Evolutionary conservation across 305 asterid genomes (phyloP).

Genomic region (Fraxinus albicans): DNA sequence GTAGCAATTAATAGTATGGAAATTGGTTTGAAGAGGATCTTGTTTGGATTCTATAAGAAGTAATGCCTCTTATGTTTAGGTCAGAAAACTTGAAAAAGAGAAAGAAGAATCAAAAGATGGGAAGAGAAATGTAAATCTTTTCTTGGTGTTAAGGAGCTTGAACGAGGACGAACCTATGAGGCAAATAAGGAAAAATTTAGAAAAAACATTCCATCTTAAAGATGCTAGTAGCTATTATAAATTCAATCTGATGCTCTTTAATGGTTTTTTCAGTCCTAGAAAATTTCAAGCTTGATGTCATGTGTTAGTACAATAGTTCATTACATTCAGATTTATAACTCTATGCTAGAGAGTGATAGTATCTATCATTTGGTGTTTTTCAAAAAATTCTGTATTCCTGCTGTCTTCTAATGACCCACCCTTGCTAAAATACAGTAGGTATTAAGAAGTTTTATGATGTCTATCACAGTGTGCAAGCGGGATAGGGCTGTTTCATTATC

Average conservation of each 20-base stretch:
- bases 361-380: neutral
- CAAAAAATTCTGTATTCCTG: neutral
- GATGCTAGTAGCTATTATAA: neutral
- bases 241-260: neutral
- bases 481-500: neutral
- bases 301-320: neutral
- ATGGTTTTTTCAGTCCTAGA: neutral
- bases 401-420: neutral
- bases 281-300: neutral
- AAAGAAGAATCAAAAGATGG: neutral
- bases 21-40: neutral
- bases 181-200: neutral
- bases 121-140: neutral
- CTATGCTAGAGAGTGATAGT: neutral
- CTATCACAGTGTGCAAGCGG: neutral
- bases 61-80: neutral
- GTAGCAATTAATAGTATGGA: neutral
- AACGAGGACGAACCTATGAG: neutral
- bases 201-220: neutral
- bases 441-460: neutral
- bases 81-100: neutral
- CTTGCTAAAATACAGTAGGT: neutral
- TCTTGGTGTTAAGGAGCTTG: neutral
- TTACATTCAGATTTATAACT: neutral
- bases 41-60: neutral